phyloP scores from a whole-genome alignment of 305 asterid species.

The Lippia alba region DNA sequence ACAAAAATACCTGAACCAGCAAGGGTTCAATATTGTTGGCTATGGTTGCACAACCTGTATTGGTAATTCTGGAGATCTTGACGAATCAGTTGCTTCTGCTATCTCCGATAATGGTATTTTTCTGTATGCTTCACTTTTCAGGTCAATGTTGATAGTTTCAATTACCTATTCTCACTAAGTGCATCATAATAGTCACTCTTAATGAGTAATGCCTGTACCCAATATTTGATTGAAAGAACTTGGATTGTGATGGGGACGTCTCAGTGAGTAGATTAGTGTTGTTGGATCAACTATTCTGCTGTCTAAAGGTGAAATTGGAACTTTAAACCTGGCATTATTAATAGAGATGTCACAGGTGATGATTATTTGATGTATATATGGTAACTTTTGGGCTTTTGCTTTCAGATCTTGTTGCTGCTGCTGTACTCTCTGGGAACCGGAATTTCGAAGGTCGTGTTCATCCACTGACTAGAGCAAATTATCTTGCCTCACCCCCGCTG shows the following conservation, averaged over 20 bases:
- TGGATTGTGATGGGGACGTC: not conserved
- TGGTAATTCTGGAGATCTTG: conserved; percentile 82
- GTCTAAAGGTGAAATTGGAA: not conserved
- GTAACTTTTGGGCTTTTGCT: conserved; percentile 11
- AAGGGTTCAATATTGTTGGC: conserved; percentile 71
- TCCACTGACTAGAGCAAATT: conserved; percentile 71
- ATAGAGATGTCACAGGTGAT: too few species aligned
- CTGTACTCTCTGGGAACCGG: conserved; percentile 75
- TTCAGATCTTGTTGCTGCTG: conserved; percentile 66
- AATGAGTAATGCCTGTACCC: not conserved
- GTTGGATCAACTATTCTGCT: not conserved
- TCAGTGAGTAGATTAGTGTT: not conserved
- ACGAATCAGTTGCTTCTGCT: conserved; percentile 70
- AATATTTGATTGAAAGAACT: not conserved
- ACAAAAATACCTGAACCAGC: conserved; percentile 70
- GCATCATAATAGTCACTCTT: not conserved
- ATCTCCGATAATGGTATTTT: conserved; percentile 65
- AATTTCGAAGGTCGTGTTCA: conserved; percentile 81
- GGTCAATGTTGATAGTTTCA: not conserved
- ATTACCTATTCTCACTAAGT: conserved; percentile 2
- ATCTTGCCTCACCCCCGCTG: conserved; percentile 71
- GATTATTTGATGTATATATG: not conserved
- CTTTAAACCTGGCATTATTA: too few species aligned
- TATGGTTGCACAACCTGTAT: conserved; percentile 86
- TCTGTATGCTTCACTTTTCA: not conserved